A percentile compares a stretch with the other conserved stretches of the same genome.
Evolutionary conservation across 176 grass and related monocot species (phyloP).

Genomic region (Dactylis glomerata): DNA sequence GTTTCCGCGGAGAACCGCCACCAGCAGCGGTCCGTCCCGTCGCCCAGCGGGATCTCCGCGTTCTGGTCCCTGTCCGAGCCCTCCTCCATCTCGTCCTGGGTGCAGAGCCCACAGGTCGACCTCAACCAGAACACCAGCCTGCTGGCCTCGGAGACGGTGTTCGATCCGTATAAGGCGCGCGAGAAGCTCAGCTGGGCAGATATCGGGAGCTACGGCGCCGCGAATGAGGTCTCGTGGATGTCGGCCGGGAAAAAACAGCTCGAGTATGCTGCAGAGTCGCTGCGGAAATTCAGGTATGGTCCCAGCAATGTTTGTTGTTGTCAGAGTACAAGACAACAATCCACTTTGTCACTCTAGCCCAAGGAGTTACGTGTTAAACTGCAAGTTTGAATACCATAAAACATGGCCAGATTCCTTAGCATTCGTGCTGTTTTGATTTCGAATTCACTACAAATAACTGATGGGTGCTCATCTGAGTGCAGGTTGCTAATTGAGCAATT

Average conservation of each 20-base stretch:
- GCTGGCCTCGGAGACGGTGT: slow-evolving; percentile 64
- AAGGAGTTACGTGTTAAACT: background rate
- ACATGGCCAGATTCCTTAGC: background rate
- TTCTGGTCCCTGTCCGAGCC: slow-evolving; percentile 68
- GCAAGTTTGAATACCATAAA: background rate
- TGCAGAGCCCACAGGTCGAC: slow-evolving; percentile 79
- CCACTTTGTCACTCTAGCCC: background rate
- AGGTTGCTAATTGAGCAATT: slow-evolving; percentile 87
- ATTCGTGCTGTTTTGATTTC: background rate
- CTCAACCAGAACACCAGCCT: slow-evolving; percentile 54
- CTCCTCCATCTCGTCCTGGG: slow-evolving; percentile 58
- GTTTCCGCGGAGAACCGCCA: slow-evolving; percentile 23
- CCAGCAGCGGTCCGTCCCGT: slow-evolving; percentile 42
- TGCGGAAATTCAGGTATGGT: slow-evolving; percentile 80
- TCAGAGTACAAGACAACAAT: background rate
- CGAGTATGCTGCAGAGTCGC: slow-evolving; percentile 76
- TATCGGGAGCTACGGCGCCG: slow-evolving; percentile 68
- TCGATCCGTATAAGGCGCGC: slow-evolving; percentile 71
- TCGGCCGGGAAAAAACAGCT: slow-evolving; percentile 90
- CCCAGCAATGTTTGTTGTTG: background rate
- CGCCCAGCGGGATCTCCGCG: slow-evolving; percentile 65
- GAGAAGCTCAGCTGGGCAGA: slow-evolving; percentile 94
- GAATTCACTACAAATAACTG: slow-evolving; percentile 12
- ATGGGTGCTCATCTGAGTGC: slow-evolving; percentile 26
- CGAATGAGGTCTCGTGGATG: slow-evolving; percentile 92